A percentile compares a stretch with the other conserved stretches of the same genome.
Conservation (phyloP, 306 rosid genomes). For the Begonia peltatifolia region DNA sequence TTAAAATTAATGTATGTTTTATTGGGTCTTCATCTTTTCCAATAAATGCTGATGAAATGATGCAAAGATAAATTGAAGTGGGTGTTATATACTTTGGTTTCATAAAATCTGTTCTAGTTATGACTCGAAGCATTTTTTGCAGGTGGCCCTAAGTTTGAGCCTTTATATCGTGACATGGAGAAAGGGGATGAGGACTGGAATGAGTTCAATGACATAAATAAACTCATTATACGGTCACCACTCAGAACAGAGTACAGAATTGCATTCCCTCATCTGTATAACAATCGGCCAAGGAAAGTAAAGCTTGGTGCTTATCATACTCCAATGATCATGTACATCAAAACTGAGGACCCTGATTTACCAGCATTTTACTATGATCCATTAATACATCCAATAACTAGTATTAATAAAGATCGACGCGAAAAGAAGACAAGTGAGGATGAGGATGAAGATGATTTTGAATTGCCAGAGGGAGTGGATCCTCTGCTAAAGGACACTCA, state of each 20-base stretch:
- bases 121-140: slow-evolving; percentile 2
- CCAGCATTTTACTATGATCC: slow-evolving; percentile 99
- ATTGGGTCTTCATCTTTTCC: too few species aligned
- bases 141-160: slow-evolving; percentile 99
- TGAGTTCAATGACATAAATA: slow-evolving; percentile 97
- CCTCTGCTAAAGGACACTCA: slow-evolving; percentile 75
- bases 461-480: slow-evolving; percentile 81
- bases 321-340: slow-evolving; percentile 94
- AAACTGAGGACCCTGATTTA: slow-evolving; percentile 94
- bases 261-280: slow-evolving; percentile 97
- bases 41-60: too few species aligned
- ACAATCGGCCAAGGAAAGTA: slow-evolving; percentile 97
- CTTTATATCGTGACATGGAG: slow-evolving; percentile 97
- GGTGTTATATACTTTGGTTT: too few species aligned
- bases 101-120: too few species aligned
- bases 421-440: slow-evolving; percentile 72
- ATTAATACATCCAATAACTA: slow-evolving; percentile 92
- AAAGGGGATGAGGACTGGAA: slow-evolving; percentile 99
- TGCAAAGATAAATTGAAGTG: too few species aligned
- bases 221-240: slow-evolving; percentile 96
- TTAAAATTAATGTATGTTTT: too few species aligned
- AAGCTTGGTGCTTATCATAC: slow-evolving; percentile 89
- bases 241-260: slow-evolving; percentile 93
- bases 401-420: slow-evolving; percentile 79
- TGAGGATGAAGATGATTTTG: slow-evolving; percentile 75